Conservation (phyloP, 495 filamentous ascomycete species). For the Cercophora scortea region DNA sequence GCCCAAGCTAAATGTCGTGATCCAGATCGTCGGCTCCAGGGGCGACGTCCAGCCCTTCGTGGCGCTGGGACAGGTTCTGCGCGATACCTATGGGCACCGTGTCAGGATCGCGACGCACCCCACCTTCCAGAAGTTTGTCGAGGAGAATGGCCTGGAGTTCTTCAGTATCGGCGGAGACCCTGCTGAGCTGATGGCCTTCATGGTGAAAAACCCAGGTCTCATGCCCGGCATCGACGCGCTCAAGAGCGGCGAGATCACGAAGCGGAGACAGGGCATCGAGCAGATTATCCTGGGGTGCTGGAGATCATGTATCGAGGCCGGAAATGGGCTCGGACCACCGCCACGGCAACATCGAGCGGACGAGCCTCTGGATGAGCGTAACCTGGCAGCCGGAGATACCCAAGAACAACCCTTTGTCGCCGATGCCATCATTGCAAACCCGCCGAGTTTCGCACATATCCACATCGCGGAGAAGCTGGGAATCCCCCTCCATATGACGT, state of each 20-base stretch:
- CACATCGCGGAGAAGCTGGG: slow-evolving; percentile 60
- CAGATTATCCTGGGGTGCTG: slow-evolving; percentile 57
- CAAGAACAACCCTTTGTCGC: slow-evolving; percentile 49
- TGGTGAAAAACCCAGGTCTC: slow-evolving; percentile 72
- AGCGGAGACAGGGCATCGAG: slow-evolving; percentile 51
- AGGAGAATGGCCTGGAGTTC: slow-evolving; percentile 60
- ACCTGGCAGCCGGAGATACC: slow-evolving; percentile 8
- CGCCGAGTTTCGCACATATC: slow-evolving; percentile 58
- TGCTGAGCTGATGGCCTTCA: slow-evolving; percentile 69
- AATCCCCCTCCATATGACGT: slow-evolving; percentile 60
- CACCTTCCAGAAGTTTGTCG: slow-evolving; percentile 59
- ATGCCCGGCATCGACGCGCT: slow-evolving; percentile 58
- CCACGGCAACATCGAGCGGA: slow-evolving; percentile 5
- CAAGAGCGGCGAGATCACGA: slow-evolving; percentile 56
- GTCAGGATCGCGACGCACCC: slow-evolving; percentile 64
- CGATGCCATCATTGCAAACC: slow-evolving; percentile 66
- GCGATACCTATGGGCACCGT: slow-evolving; percentile 59
- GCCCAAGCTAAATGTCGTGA: slow-evolving; percentile 58
- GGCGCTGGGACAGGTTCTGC: slow-evolving; percentile 59
- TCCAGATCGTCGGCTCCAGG: slow-evolving; percentile 71
- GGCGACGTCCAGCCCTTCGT: slow-evolving; percentile 76
- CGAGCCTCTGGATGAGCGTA: slow-evolving; percentile 12
- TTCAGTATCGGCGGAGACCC: slow-evolving; percentile 67
- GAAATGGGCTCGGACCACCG: slow-evolving; percentile 22
- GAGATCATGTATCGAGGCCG: slow-evolving; percentile 51